These are phyloP conservation scores for Botrytis sinoallii DNA, from an alignment of 2,329 filamentous ascomycete species.

Conservation along the genomic window DNA sequence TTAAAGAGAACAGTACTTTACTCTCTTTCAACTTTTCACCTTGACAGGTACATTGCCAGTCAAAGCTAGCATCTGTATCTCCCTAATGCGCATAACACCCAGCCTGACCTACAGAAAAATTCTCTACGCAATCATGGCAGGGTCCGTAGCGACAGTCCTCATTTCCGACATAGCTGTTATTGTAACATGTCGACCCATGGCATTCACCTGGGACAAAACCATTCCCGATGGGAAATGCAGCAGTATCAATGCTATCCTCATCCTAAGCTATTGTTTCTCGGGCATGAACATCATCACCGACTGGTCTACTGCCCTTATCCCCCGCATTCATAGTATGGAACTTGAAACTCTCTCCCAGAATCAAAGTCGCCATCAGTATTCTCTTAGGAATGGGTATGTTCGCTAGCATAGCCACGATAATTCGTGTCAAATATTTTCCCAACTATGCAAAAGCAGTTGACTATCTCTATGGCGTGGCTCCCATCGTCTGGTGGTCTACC, in stretches of 20 bases:
- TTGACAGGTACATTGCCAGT: conserved; percentile 14
- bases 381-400: conserved; percentile 13
- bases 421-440: conserved; percentile 12
- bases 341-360: background rate
- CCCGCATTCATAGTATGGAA: conserved; percentile 9
- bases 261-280: conserved; percentile 8
- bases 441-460: background rate
- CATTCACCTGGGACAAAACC: conserved; percentile 13
- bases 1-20: conserved; percentile 10
- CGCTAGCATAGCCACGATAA: conserved; percentile 10
- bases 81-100: conserved; percentile 14
- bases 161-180: conserved; percentile 6
- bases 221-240: conserved; percentile 11
- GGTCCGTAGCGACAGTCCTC: conserved; percentile 1
- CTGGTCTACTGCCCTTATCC: conserved; percentile 1
- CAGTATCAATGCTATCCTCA: conserved; percentile 12
- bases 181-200: conserved; percentile 13
- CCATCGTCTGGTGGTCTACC: conserved; percentile 15
- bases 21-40: conserved; percentile 7
- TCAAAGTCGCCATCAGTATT: background rate
- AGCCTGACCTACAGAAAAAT: conserved; percentile 11
- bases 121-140: conserved; percentile 3
- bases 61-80: conserved; percentile 13
- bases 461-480: conserved; percentile 13
- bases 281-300: conserved; percentile 17